These are phyloP conservation scores for Smittium culicis DNA, from an alignment of 371 early-diverging fungal genomes.

Conservation along the genomic window DNA sequence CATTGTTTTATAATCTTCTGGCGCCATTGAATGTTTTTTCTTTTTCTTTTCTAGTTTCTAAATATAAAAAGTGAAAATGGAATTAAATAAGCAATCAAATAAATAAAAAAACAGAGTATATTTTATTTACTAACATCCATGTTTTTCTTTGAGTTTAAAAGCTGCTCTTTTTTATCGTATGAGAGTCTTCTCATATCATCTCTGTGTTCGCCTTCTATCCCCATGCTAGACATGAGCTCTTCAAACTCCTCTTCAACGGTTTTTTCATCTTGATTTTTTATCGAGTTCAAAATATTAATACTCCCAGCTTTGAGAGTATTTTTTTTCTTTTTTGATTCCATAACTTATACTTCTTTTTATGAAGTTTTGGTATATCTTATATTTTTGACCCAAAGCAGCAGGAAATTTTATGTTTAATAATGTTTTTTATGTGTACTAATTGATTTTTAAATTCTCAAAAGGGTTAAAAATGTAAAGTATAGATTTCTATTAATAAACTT, in stretches of 20 bases:
- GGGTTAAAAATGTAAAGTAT: too few relatives aligned
- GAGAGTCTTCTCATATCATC: background rate
- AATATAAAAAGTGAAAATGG: background rate
- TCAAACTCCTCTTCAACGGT: conserved; percentile 9
- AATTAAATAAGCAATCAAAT: background rate
- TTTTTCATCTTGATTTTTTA: background rate
- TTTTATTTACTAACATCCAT: background rate
- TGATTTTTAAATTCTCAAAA: too few relatives aligned
- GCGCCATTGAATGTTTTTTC: background rate
- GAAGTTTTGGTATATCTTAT: too few relatives aligned
- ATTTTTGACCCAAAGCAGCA: too few relatives aligned
- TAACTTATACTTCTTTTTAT: too few relatives aligned
- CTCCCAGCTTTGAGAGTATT: background rate
- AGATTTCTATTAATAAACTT: too few relatives aligned
- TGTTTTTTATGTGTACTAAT: too few relatives aligned
- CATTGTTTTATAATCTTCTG: background rate
- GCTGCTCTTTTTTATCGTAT: conserved; percentile 8
- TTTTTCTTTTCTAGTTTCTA: conserved; percentile 5
- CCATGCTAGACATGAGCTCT: background rate
- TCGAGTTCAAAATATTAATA: background rate
- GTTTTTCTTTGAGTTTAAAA: conserved; percentile 1
- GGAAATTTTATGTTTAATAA: too few relatives aligned
- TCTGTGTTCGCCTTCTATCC: conserved; percentile 1
- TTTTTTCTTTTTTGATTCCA: background rate
- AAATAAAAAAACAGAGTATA: too few relatives aligned